Percentiles rank a stretch among this genome's conserved stretches.
These are phyloP conservation scores for Penicillium sp. DNA, from an alignment of 2,329 filamentous ascomycete species.

Conservation along the genomic window DNA sequence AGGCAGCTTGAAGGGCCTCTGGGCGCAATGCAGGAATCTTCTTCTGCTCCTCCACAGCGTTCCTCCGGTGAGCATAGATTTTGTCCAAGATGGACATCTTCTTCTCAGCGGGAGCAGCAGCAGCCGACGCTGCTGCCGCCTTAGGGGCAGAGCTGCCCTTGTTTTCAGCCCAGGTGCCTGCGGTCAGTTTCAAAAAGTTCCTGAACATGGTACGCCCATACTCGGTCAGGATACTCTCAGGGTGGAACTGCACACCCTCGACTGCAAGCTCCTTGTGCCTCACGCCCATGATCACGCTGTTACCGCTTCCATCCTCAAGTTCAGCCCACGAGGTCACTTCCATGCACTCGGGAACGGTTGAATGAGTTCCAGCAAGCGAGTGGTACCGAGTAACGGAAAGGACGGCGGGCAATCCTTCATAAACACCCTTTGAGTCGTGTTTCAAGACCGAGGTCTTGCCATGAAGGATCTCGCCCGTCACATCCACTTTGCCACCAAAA, in stretches of 20 bases:
- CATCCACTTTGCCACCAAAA: constrained; percentile 87
- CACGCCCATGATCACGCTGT: constrained; percentile 93
- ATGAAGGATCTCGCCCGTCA: constrained; percentile 93
- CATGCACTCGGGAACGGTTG: constrained; percentile 80
- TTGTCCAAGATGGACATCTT: constrained; percentile 85
- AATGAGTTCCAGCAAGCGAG: constrained; percentile 88
- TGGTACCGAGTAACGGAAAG: constrained; percentile 94
- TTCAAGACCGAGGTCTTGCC: constrained; percentile 91
- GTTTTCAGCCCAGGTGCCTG: constrained; percentile 89
- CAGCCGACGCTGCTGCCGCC: neutral
- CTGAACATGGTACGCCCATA: constrained; percentile 86
- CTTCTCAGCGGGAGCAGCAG: constrained; percentile 49
- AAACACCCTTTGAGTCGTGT: constrained; percentile 92
- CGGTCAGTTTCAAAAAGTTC: constrained; percentile 86
- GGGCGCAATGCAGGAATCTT: constrained; percentile 80
- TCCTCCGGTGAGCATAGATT: constrained; percentile 82
- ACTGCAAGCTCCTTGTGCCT: constrained; percentile 87
- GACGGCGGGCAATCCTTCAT: constrained; percentile 74
- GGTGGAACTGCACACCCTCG: constrained; percentile 98
- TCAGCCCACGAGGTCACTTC: constrained; percentile 91
- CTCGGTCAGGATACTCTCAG: constrained; percentile 92
- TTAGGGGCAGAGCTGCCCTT: constrained; percentile 41
- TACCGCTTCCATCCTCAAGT: constrained; percentile 67
- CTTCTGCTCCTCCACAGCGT: constrained; percentile 77
- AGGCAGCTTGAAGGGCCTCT: constrained; percentile 81